phyloP scores from a whole-genome alignment of 306 rosid genomes.

The Hippophae tibetana region DNA sequence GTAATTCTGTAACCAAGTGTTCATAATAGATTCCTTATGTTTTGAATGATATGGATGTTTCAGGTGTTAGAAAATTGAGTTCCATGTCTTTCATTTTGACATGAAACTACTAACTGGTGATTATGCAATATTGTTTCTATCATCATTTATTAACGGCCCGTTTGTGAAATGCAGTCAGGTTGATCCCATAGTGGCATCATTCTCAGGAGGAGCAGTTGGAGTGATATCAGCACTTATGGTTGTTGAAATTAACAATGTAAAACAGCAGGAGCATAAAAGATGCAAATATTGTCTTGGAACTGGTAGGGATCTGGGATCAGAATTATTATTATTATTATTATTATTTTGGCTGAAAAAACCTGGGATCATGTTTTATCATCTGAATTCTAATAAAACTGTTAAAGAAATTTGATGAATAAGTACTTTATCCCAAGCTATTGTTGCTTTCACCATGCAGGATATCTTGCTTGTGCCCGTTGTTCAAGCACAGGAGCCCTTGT shows the following conservation, averaged over 20 bases:
- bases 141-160: constrained; percentile 12
- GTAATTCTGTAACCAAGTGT: too few species aligned
- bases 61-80: too few species aligned
- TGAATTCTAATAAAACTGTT: background rate
- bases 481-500: constrained; percentile 70
- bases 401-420: background rate
- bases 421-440: background rate
- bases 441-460: constrained; percentile 34
- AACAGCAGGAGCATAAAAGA: constrained; percentile 90
- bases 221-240: constrained; percentile 93
- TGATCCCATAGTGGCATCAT: constrained; percentile 97
- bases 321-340: background rate
- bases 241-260: constrained; percentile 94
- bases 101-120: constrained; percentile 8
- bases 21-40: too few species aligned
- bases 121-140: constrained; percentile 1
- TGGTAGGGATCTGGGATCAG: constrained; percentile 38
- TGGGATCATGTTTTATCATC: background rate
- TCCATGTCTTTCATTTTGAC: background rate
- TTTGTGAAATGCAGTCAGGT: constrained; percentile 62
- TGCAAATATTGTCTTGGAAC: constrained; percentile 97
- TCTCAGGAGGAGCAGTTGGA: constrained; percentile 98
- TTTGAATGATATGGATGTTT: too few species aligned
- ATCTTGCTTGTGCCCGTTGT: constrained; percentile 96
- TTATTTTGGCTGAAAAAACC: background rate